Evolutionary conservation across 2,329 filamentous ascomycete species (phyloP), one percentile per base, ranked within the genome.

Genomic region (Chaetothyriales sp.): DNA sequence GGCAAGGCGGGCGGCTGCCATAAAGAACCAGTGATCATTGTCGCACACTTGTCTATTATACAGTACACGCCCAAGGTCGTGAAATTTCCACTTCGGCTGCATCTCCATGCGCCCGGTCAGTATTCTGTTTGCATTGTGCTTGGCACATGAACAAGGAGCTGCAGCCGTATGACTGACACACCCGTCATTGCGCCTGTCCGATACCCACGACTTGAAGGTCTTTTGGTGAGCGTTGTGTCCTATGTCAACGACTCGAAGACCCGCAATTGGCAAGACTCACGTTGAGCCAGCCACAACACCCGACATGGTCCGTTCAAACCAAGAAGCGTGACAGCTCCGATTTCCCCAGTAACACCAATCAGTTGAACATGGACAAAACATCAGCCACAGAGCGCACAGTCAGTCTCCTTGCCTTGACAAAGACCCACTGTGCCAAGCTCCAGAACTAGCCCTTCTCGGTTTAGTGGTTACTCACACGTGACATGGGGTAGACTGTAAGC

Each of bases 1-100:
- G 20, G 68, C 62, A 66, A 53, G 79, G 43, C 57, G 60, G 22
- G 55, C 57, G 10, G 48, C 48, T 43, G 32, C 32, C 10, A 2
- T 15, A 10, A 39, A 39, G 32, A 15, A 15, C 32, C 32, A 39
- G 32, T 39, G 10, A 39, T 39, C 2, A 15, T 15, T 15, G 15
- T 39, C 12, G 12, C 32, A 39, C 10, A 1, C 10, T 39, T 15
- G 32, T 15, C 7, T 39, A 39, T 39, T 12, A 39, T 39, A 4
- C 32, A 15, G 15, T 39, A 4, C 32, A 15, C 32, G 3, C 32
- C 7, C 10, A 39, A 39, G 32, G 10, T 12, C 10, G 12, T 39
- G 32, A 9, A 39, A 15, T 39, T 39, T 39, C 32, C 10, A 3
- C 28, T 39, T 39, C 12, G 15, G 10, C 10, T 39, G 12, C 12